phyloP scores from a whole-genome alignment of 192 early-diverging fungal genomes.

The Spizellomyces punctatus region DNA sequence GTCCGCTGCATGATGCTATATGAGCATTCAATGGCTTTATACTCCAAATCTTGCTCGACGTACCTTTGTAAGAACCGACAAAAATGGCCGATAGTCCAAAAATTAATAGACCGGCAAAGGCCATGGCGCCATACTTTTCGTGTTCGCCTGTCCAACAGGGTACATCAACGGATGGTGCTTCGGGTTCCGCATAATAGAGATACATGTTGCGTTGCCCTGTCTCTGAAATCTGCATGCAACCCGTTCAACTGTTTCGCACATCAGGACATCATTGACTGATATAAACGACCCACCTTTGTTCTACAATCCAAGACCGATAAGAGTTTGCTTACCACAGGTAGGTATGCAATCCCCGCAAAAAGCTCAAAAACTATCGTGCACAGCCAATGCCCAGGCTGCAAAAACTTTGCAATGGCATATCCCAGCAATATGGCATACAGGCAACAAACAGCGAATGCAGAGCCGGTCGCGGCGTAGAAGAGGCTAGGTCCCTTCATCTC shows the following conservation, averaged over 20 bases:
- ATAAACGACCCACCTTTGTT: slow-evolving; percentile 4
- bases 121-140: slow-evolving; percentile 23
- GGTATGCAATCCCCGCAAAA: slow-evolving; percentile 23
- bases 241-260: too few relatives aligned
- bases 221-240: neutral
- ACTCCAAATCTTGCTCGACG: neutral
- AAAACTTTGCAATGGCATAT: slow-evolving; percentile 26
- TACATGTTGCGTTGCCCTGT: slow-evolving; percentile 6
- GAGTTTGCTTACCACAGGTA: slow-evolving; percentile 17
- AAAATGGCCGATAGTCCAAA: slow-evolving; percentile 28
- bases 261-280: neutral
- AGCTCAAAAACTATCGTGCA: slow-evolving; percentile 22
- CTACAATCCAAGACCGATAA: slow-evolving; percentile 15
- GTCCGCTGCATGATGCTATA: slow-evolving; percentile 15
- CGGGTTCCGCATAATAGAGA: slow-evolving; percentile 16
- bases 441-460: slow-evolving; percentile 4
- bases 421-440: slow-evolving; percentile 18
- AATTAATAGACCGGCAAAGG: slow-evolving; percentile 18
- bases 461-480: slow-evolving; percentile 3
- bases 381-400: slow-evolving; percentile 29
- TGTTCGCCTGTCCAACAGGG: slow-evolving; percentile 7
- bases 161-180: neutral
- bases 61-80: slow-evolving; percentile 29
- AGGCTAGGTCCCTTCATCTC: neutral
- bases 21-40: neutral